phyloP scores from a whole-genome alignment of 164 flowering plant genomes.

The Chimonanthus salicifolius region DNA sequence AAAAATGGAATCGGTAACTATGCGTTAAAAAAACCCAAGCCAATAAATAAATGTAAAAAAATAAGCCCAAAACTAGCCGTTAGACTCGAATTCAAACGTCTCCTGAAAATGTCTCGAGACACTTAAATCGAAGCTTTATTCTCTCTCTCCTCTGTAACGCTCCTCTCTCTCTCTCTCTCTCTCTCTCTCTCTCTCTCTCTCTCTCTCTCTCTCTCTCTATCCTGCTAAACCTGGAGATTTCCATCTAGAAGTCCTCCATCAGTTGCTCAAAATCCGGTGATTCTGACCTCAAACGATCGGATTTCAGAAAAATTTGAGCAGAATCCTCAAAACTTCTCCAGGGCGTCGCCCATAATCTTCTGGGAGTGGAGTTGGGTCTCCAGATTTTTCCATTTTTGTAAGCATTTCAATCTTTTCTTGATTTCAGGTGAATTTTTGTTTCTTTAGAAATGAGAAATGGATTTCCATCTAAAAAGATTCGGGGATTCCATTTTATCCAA shows the following conservation, averaged over 20 bases:
- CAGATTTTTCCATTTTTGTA: neutral
- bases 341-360: neutral
- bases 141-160: neutral
- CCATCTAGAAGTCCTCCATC: neutral
- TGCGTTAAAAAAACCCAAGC: neutral
- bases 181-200: conserved; percentile 1
- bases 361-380: neutral
- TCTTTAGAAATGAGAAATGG: neutral
- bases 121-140: neutral
- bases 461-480: too few relatives aligned
- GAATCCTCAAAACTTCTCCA: neutral
- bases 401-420: neutral
- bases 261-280: neutral
- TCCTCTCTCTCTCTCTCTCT: conserved; percentile 6
- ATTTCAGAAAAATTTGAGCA: neutral
- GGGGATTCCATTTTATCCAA: neutral
- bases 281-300: neutral
- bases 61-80: conserved; percentile 8
- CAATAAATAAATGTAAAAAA: too few relatives aligned
- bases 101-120: neutral
- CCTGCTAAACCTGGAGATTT: neutral
- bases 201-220: conserved; percentile 6
- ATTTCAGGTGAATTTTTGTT: conserved; percentile 5
- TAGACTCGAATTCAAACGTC: conserved; percentile 9
- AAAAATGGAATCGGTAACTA: neutral